Percentiles rank a stretch among this genome's conserved stretches.
phyloP scores from a whole-genome alignment of 257 asterid genomes.

The Jasminum sambac region DNA sequence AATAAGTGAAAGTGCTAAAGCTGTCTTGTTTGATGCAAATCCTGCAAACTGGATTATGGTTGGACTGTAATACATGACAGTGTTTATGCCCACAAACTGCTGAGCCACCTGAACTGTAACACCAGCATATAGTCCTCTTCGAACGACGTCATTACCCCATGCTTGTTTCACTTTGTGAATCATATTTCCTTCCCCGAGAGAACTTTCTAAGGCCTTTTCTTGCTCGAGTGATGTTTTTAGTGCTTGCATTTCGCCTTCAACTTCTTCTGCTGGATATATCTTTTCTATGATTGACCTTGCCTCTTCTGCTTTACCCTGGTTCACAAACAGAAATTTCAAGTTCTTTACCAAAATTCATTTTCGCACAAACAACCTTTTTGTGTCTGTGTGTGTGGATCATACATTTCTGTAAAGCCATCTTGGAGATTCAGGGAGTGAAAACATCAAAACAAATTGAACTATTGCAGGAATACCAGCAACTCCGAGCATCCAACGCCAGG shows the following conservation, averaged over 20 bases:
- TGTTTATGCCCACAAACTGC: conserved; percentile 67
- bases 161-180: conserved; percentile 36
- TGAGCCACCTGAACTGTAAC: conserved; percentile 64
- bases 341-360: conserved; percentile 2
- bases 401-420: conserved; percentile 54
- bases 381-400: not conserved
- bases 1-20: conserved; percentile 56
- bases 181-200: conserved; percentile 25
- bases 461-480: conserved; percentile 46
- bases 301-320: conserved; percentile 37
- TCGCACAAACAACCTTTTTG: not conserved
- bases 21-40: conserved; percentile 58
- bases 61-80: conserved; percentile 69
- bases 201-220: conserved; percentile 28
- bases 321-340: not conserved
- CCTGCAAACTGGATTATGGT: conserved; percentile 68
- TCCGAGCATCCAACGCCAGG: conserved; percentile 65
- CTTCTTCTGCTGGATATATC: conserved; percentile 44
- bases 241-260: conserved; percentile 36
- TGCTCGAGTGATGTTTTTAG: conserved; percentile 32
- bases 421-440: conserved; percentile 55
- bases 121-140: conserved; percentile 58
- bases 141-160: conserved; percentile 41
- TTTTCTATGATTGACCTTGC: conserved; percentile 38
- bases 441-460: conserved; percentile 45